phyloP scores from a whole-genome alignment of 1,139 yeast genomes.

The Trichomonascaceae sp. region DNA sequence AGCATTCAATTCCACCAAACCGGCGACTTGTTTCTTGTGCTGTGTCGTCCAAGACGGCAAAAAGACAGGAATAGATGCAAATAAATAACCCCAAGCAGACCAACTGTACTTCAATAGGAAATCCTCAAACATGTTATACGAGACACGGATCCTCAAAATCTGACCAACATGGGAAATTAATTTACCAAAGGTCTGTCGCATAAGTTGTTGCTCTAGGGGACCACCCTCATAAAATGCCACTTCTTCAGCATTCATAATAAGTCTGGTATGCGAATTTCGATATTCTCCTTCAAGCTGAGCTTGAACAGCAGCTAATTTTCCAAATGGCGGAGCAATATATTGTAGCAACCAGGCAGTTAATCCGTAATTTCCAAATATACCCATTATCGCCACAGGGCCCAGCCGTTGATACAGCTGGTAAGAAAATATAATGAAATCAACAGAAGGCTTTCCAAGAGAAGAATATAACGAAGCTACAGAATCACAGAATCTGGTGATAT shows the following conservation, averaged over 20 bases:
- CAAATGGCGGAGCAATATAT: conserved; percentile 76
- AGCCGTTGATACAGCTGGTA: conserved; percentile 77
- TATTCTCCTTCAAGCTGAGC: conserved; percentile 81
- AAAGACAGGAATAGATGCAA: conserved; percentile 82
- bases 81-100: conserved; percentile 90
- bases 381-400: conserved; percentile 78
- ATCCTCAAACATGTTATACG: conserved; percentile 74
- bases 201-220: conserved; percentile 65
- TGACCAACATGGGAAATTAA: conserved; percentile 48
- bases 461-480: conserved; percentile 81
- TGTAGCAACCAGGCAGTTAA: conserved; percentile 73
- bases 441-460: conserved; percentile 84
- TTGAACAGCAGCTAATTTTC: conserved; percentile 65
- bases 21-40: background rate
- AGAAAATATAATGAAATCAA: conserved; percentile 82
- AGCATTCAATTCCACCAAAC: conserved; percentile 10
- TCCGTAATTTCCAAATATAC: conserved; percentile 75
- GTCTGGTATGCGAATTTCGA: conserved; percentile 77
- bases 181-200: conserved; percentile 51
- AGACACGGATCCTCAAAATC: conserved; percentile 42
- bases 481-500: conserved; percentile 74
- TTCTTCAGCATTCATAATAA: conserved; percentile 87
- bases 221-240: conserved; percentile 93
- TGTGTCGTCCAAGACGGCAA: conserved; percentile 35
- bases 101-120: conserved; percentile 85